Base-by-base conservation (phyloP, 148 eudicot genomes). In the Fagopyrum tataricum region DNA sequence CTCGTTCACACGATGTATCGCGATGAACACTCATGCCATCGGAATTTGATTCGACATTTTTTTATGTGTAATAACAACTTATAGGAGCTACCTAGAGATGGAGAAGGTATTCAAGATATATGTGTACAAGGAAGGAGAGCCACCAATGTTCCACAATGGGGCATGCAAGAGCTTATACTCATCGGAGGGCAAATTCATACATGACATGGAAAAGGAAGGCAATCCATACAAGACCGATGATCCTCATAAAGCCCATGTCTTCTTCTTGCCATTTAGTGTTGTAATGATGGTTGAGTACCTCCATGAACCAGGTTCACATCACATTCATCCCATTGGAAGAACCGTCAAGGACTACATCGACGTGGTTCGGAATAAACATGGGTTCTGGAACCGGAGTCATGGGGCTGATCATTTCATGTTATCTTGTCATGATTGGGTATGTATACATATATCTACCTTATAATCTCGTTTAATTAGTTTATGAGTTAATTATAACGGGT, bases 361-460 rank as follows among this genome's bases (percentile, higher is more conserved):
- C 6, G 10, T 71, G 9, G 47, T 85, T 40, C 23, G 76, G 3
- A 72, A 9, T 4, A 76, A 74, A 44, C 67, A 85, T 20, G 70
- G 55, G 12, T 82, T 78, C 53, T 85, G 85, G 87, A 85, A 82
- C 39, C 79, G 78, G 6, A 82, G 78, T 66, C 73, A 44, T 2
- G 87, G 83, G 11, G 83, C 83, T 26, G 83, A 85, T 51, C 87
- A 85, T 64, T 76, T 85, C 85, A 87, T 89, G 91, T 85, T 89
- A 47, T 84, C 91, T 55, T 89, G 95, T 72, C 95, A 89, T 69
- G 94, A 89, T 40, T 89, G 93, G 93, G 90, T 88, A 81, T 42
- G 82, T 75, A 4, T 10, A 9, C 6, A 42, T 6, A 7, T 31
- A 40, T n/a, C n/a, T n/a, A 31, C 37, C 1, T 31, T 31, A 31